Evolutionary conservation across 2,329 filamentous ascomycete species (phyloP).

Genomic region (Apiospora hydei): DNA sequence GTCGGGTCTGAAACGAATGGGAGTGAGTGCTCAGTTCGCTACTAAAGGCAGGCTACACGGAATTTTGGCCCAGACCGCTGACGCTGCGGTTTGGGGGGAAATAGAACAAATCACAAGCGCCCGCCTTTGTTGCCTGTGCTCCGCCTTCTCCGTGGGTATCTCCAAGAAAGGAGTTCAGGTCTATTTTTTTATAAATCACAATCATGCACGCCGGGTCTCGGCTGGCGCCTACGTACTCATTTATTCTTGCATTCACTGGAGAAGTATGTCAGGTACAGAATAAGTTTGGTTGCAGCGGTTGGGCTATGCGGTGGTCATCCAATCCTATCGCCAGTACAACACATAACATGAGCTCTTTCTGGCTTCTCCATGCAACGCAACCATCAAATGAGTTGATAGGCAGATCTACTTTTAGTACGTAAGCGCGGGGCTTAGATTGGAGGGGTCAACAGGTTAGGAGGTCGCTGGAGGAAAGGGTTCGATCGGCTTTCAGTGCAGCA

Average conservation of each 20-base stretch:
- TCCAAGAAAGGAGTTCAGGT: background rate
- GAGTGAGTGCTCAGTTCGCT: constrained; percentile 6
- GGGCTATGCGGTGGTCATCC: background rate
- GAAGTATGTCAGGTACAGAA: background rate
- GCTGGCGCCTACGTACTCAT: background rate
- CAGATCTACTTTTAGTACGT: constrained; percentile 5
- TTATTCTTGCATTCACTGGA: background rate
- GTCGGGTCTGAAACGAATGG: background rate
- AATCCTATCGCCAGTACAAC: background rate
- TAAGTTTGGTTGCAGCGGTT: background rate
- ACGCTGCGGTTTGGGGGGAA: constrained; percentile 4
- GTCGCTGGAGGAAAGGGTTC: background rate
- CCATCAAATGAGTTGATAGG: background rate
- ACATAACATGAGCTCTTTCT: background rate
- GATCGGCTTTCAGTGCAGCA: background rate
- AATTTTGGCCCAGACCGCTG: constrained; percentile 1
- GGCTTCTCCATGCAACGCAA: background rate
- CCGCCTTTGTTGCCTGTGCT: constrained; percentile 20
- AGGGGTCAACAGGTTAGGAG: background rate
- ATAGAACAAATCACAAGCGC: constrained; percentile 1
- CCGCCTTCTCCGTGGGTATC: constrained; percentile 12
- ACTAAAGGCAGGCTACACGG: background rate
- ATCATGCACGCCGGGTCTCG: background rate
- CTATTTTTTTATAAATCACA: background rate
- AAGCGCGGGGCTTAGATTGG: constrained; percentile 18